Base-by-base conservation (phyloP, 2,329 filamentous ascomycete genomes). In the Botrytis galanthina region DNA sequence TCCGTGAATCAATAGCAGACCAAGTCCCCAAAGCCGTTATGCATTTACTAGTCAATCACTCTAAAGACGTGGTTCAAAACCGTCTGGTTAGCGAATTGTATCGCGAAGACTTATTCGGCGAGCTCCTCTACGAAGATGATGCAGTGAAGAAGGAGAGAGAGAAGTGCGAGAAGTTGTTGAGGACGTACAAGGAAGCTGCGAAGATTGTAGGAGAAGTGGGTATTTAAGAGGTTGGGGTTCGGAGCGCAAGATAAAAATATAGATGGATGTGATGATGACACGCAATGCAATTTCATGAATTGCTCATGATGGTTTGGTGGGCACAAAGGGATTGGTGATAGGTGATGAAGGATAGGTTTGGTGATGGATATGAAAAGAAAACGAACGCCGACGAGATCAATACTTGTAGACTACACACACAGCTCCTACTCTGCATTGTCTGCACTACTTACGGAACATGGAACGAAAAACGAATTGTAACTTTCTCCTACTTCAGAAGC, bases 1-100 rank as follows among this genome's bases (percentile, higher is more conserved):
- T 99, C 64, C 93, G 96, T 76, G 96, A 99, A 84, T 95, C 94
- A n/a, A 97, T 98, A 79, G 95, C 95, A 62, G 96, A 99, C 82
- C 95, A 98, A 84, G 96, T 99, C 18, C 96, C 96, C 77, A 99
- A 99, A 85, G 96, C 96, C 8, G 92, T 99, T 78, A 99, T 99
- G 96, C 96, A 99, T 82, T 89, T 99, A 64, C 89, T 99, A 48
- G 96, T 99, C 81, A 99, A 99, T 84, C 93, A 98, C 85, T 97
- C 93, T 84, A 98, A 98, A 83, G 96, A 99, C 78, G 95, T 95
- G 20, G 95, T 99, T 46, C 96, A 99, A 83, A 99, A 99, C 83
- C 89, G 96, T 63, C 90, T 99, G 10, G 96, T 99, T 73, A 97
- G 93, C 81, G 93, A 97, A 82, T 87, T 99, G 69, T 99, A 99